Percentiles rank a stretch among this genome's conserved stretches.
phyloP scores from a whole-genome alignment of 768 basidiomycete species.

The Kwoniella pini region DNA sequence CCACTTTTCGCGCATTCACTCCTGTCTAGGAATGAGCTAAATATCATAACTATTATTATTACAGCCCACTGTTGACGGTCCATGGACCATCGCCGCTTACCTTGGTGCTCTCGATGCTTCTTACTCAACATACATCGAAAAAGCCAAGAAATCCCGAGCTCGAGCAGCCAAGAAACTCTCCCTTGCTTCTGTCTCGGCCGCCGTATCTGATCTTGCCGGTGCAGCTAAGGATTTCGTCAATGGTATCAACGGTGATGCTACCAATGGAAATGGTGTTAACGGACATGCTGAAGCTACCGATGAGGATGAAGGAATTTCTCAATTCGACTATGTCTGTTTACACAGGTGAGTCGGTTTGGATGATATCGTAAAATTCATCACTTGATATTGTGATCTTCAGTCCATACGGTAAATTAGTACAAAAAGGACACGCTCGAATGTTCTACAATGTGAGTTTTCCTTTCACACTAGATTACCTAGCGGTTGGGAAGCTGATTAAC shows the following conservation, averaged over 20 bases:
- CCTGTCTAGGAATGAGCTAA: no score
- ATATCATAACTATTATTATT: background rate
- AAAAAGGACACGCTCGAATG: slow-evolving; percentile 92
- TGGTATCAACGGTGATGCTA: slow-evolving; percentile 55
- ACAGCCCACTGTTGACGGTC: slow-evolving; percentile 89
- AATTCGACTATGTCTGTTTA: slow-evolving; percentile 91
- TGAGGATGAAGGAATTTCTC: slow-evolving; percentile 66
- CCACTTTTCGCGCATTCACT: no score
- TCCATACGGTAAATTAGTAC: slow-evolving; percentile 97
- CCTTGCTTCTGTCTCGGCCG: slow-evolving; percentile 57
- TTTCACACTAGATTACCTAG: no score
- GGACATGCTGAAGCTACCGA: slow-evolving; percentile 35
- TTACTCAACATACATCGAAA: slow-evolving; percentile 80
- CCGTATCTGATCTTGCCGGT: slow-evolving; percentile 50
- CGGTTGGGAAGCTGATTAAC: slow-evolving; percentile 3
- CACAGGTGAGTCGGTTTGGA: slow-evolving; percentile 66
- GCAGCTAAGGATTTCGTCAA: slow-evolving; percentile 43
- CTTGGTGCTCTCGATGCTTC: slow-evolving; percentile 88
- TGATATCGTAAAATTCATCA: no score
- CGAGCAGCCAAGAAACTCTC: slow-evolving; percentile 57
- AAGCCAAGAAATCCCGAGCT: slow-evolving; percentile 63
- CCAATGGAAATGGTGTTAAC: slow-evolving; percentile 51
- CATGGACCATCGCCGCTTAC: slow-evolving; percentile 92
- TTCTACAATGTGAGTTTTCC: slow-evolving; percentile 51
- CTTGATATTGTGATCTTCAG: slow-evolving; percentile 50